Percentiles rank a stretch among this genome's conserved stretches.
Conservation (phyloP, 2,329 filamentous ascomycete species). For the Fusarium humuli region DNA sequence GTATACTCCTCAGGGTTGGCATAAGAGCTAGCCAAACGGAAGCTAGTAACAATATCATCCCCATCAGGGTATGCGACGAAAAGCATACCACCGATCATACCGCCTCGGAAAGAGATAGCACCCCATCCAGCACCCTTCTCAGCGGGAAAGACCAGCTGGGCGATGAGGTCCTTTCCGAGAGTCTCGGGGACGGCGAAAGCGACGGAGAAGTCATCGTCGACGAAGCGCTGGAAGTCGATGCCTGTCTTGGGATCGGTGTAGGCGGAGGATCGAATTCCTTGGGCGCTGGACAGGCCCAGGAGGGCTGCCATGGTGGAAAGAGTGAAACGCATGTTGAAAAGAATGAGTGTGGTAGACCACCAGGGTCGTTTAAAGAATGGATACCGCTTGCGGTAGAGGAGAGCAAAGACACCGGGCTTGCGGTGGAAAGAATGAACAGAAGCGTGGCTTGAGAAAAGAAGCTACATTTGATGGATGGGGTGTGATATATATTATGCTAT, state of each 20-base stretch:
- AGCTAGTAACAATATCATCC: slow-evolving; percentile 52
- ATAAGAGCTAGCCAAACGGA: slow-evolving; percentile 55
- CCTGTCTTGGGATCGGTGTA: slow-evolving; percentile 59
- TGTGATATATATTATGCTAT: slow-evolving; percentile 12
- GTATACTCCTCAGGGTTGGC: slow-evolving; percentile 60
- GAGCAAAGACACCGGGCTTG: slow-evolving; percentile 23
- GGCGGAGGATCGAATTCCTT: slow-evolving; percentile 35
- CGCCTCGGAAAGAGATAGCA: slow-evolving; percentile 59
- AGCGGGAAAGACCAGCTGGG: slow-evolving; percentile 61
- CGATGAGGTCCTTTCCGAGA: slow-evolving; percentile 64
- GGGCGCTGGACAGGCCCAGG: slow-evolving; percentile 36
- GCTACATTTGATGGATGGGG: background rate
- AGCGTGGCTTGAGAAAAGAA: slow-evolving; percentile 14
- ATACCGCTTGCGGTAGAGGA: slow-evolving; percentile 29
- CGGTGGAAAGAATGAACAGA: slow-evolving; percentile 18
- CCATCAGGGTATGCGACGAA: slow-evolving; percentile 63
- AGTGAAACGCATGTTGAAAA: slow-evolving; percentile 30
- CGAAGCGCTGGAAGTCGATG: slow-evolving; percentile 57
- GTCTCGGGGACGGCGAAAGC: slow-evolving; percentile 64
- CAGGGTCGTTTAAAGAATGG: slow-evolving; percentile 38
- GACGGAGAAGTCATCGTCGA: slow-evolving; percentile 56
- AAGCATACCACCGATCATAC: slow-evolving; percentile 62
- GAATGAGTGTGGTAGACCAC: slow-evolving; percentile 32
- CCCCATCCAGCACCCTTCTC: slow-evolving; percentile 56
- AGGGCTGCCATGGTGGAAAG: slow-evolving; percentile 34